phyloP scores from a whole-genome alignment of 495 filamentous ascomycete species.

The Cercophora scortea region DNA sequence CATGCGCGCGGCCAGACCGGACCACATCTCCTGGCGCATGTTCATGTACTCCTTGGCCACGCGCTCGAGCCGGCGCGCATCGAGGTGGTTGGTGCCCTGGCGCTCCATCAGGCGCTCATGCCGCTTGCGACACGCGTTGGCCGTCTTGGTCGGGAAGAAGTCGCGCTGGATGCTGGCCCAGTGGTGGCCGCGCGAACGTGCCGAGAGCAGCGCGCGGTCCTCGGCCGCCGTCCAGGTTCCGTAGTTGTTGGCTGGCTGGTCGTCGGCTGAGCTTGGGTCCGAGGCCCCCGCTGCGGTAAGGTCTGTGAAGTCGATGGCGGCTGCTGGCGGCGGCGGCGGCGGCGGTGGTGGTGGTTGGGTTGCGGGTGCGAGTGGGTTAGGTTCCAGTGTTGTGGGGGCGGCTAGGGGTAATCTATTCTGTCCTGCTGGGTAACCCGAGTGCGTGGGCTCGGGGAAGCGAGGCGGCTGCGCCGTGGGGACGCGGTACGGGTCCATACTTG shows the following conservation, averaged over 20 bases:
- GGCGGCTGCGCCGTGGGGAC: too few relatives aligned
- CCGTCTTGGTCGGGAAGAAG: constrained; percentile 63
- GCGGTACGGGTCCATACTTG: too few relatives aligned
- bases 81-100: constrained; percentile 54
- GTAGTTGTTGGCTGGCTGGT: constrained; percentile 33
- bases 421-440: too few relatives aligned
- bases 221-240: constrained; percentile 57
- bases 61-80: constrained; percentile 51
- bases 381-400: too few relatives aligned
- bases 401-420: too few relatives aligned
- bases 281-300: background rate
- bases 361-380: too few relatives aligned
- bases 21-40: constrained; percentile 64
- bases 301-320: background rate
- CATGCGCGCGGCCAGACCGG: constrained; percentile 48
- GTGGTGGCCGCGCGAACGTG: constrained; percentile 55
- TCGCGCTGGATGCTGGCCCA: constrained; percentile 62
- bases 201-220: constrained; percentile 54
- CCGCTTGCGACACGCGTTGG: constrained; percentile 74
- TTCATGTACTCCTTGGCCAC: constrained; percentile 60
- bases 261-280: constrained; percentile 1
- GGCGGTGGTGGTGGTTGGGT: background rate
- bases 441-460: too few relatives aligned
- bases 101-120: constrained; percentile 67
- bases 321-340: background rate